Evolutionary conservation across 345 rosid genomes (phyloP).

Genomic region (Cochlearia excelsa): DNA sequence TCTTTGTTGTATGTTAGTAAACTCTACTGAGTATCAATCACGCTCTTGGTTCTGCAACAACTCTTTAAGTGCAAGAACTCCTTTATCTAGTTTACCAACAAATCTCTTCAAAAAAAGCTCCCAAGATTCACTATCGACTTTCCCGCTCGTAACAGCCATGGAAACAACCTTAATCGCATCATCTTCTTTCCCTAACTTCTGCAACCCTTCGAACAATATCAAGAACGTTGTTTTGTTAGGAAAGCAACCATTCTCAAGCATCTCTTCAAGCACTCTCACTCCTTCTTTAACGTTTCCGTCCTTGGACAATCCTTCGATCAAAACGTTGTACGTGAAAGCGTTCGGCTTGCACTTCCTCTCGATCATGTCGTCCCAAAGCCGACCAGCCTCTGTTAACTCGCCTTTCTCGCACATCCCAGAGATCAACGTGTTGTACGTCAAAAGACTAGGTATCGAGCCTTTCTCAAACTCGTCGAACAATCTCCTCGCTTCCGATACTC

Average conservation of each 20-base stretch:
- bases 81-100: conserved; percentile 41
- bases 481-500: conserved; percentile 63
- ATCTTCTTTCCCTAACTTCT: conserved; percentile 42
- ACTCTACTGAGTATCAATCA: too few relatives aligned
- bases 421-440: conserved; percentile 75
- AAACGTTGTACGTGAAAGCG: conserved; percentile 67
- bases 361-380: conserved; percentile 84
- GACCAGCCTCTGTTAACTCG: conserved; percentile 66
- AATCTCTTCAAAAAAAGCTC: conserved; percentile 47
- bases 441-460: conserved; percentile 62
- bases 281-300: conserved; percentile 71
- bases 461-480: conserved; percentile 73
- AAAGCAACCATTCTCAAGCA: conserved; percentile 64
- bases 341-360: conserved; percentile 72
- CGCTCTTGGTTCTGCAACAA: too few relatives aligned
- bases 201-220: conserved; percentile 52
- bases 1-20: too few relatives aligned
- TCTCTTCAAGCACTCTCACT: conserved; percentile 61
- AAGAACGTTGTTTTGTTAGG: conserved; percentile 57
- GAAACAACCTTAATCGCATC: conserved; percentile 50
- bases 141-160: conserved; percentile 47
- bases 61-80: conserved; percentile 35
- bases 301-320: conserved; percentile 67
- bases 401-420: conserved; percentile 79
- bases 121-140: conserved; percentile 56